Evolutionary conservation across 164 flowering plant genomes (phyloP).

Genomic region (grape (Vitis vinifera)): ASM3070453v1 NC_081813.1:2823001-2823500

Average conservation of each 20-base stretch:
- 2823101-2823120: slow-evolving; percentile 15
- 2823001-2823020: slow-evolving; percentile 16
- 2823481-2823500: no score
- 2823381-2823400: no score
- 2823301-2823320: no score
- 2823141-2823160: slow-evolving; percentile 20
- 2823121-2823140: slow-evolving; percentile 19
- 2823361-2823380: no score
- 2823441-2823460: no score
- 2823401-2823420: no score
- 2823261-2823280: slow-evolving; percentile 26
- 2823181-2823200: no score
- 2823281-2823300: slow-evolving; percentile 17
- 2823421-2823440: no score
- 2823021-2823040: slow-evolving; percentile 16
- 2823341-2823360: no score
- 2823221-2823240: slow-evolving; percentile 17
- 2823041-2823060: slow-evolving; percentile 19
- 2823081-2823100: slow-evolving; percentile 19
- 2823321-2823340: no score
- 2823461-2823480: no score
- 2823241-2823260: slow-evolving; percentile 25
- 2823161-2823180: background rate
- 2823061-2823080: background rate
- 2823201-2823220: no score